These are phyloP conservation scores for Neopestalotiopsis sp. DNA, from an alignment of 2,329 filamentous ascomycete genomes.

Conservation along the genomic window DNA sequence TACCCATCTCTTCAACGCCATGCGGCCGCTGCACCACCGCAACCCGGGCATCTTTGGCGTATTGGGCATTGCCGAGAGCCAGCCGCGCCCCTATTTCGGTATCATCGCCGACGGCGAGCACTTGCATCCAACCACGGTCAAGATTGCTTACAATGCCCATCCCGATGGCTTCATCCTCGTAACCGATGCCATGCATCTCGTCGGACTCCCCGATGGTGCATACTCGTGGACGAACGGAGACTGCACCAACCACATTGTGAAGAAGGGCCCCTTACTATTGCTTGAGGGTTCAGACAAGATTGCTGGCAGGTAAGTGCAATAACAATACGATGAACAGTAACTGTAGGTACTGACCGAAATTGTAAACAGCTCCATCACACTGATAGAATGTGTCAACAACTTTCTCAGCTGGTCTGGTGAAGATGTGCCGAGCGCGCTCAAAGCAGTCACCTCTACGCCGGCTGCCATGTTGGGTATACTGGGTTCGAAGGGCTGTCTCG, in stretches of 20 bases:
- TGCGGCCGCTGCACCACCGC: conserved; percentile 87
- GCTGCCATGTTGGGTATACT: conserved; percentile 76
- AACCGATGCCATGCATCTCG: conserved; percentile 89
- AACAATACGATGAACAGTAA: neutral
- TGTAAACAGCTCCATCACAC: conserved; percentile 62
- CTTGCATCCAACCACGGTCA: conserved; percentile 84
- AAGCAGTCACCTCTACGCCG: conserved; percentile 76
- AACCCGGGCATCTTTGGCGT: conserved; percentile 91
- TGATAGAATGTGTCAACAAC: conserved; percentile 85
- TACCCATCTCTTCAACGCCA: conserved; percentile 93
- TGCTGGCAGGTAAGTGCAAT: conserved; percentile 67
- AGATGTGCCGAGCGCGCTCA: conserved; percentile 70
- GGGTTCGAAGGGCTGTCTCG: conserved; percentile 68
- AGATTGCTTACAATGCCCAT: conserved; percentile 87
- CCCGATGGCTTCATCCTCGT: conserved; percentile 86
- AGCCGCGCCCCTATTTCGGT: conserved; percentile 77
- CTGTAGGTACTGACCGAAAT: neutral
- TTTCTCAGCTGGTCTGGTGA: conserved; percentile 77
- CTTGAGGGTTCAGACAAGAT: conserved; percentile 81
- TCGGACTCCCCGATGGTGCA: conserved; percentile 80
- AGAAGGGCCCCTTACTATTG: conserved; percentile 73
- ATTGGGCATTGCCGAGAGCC: conserved; percentile 68
- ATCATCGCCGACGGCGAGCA: conserved; percentile 92
- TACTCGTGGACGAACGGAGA: conserved; percentile 86
- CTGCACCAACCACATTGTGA: conserved; percentile 63